phyloP scores from a whole-genome alignment of 2,329 filamentous ascomycete genomes.

The Penicillium fuscoglaucum region DNA sequence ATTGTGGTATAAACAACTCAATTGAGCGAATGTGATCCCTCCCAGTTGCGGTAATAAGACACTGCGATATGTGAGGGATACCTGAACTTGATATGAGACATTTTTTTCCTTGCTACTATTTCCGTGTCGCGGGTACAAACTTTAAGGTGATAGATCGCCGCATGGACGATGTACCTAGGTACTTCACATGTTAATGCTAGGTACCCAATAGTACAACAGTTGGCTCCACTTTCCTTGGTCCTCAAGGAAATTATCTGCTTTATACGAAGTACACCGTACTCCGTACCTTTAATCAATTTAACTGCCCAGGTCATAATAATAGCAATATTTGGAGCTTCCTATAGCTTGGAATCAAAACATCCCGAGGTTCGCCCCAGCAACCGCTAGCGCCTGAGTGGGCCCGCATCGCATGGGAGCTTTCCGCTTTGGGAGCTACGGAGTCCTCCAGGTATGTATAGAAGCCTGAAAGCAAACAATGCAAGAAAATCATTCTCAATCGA shows the following conservation, averaged over 20 bases:
- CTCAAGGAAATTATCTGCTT: background rate
- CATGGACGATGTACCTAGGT: conserved; percentile 24
- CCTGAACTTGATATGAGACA: conserved; percentile 21
- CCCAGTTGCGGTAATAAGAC: background rate
- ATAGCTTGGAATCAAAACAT: conserved; percentile 2
- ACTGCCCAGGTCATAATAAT: too few species aligned
- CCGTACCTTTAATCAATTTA: background rate
- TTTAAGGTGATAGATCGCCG: conserved; percentile 19
- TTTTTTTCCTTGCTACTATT: conserved; percentile 15
- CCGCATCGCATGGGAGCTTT: conserved; percentile 14
- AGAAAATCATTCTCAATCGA: background rate
- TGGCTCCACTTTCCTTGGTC: conserved; percentile 16
- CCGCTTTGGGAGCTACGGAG: conserved; percentile 4
- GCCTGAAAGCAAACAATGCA: background rate
- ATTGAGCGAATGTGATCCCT: background rate
- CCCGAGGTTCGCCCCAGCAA: conserved; percentile 9
- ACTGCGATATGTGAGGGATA: conserved; percentile 2
- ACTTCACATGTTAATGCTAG: conserved; percentile 13
- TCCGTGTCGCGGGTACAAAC: conserved; percentile 23
- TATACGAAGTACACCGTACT: background rate
- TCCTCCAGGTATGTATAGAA: background rate
- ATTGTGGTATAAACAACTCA: background rate
- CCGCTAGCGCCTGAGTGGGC: conserved; percentile 5
- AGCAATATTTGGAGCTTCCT: background rate
- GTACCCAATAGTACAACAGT: conserved; percentile 8